Evolutionary conservation across 805 yeast genomes (phyloP), one percentile per base, ranked within the genome.

Genomic region (Candida easanensis): DNA sequence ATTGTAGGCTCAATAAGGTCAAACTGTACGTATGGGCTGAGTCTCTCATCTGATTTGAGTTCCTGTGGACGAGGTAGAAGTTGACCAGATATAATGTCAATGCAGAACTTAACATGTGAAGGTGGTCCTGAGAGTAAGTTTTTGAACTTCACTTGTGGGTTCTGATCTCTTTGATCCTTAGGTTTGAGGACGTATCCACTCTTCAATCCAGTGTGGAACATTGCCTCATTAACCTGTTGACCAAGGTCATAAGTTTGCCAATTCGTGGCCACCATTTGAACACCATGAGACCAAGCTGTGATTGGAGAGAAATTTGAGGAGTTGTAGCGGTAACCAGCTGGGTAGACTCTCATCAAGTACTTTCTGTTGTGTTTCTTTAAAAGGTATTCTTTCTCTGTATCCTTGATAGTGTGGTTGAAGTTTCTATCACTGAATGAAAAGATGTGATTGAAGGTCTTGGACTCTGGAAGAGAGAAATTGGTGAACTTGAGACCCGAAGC

Each of bases 161-260:
- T 53, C 48, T 15, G 43, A 41, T 39, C 60, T 52, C 49, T 55
- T 11, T 83, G 57, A 26, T 60, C 59, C 3, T 48, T 50, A 0
- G 97, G 97, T 56, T 93, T 93, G 37, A 87, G 65, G 7, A 84
- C 79, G 58, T 88, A 93, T 0, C 99, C 99, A 0, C 74, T 66
- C 35, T 69, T 74, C 13, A 73, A 68, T 0, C 77, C 75, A 14
- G 74, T 62, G 39, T 77, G 78, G 62, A 91, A 88, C 75, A 89
- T 66, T 4, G 96, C 87, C 49, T 85, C 85, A 60, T 89, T 90
- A 10, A 93, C 56, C 58, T 89, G 96, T 58, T 90, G 91, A 0
- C 97, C 97, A 15, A 80, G 45, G 58, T 93, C 99, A 59, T 79
- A 83, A 0, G 93, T 83, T 63, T 91, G 99, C 97, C 97, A 91